Evolutionary conservation across 2,329 filamentous ascomycete species (phyloP).

Genomic region (Westerdykella sp.): DNA sequence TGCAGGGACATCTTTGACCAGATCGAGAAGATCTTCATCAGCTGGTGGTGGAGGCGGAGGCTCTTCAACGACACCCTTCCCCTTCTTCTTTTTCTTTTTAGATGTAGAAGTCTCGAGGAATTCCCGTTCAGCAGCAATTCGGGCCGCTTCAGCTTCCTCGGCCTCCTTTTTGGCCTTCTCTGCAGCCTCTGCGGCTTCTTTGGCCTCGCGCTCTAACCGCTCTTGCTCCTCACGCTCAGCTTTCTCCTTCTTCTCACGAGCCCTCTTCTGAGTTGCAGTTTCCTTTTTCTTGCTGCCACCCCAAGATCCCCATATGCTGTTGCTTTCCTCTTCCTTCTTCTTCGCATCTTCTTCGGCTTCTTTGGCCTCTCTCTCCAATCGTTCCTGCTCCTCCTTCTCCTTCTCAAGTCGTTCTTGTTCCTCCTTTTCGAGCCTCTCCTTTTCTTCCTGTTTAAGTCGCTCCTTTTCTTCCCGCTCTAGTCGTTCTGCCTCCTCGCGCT

Average conservation of each 20-base stretch:
- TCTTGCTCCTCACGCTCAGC: conserved; percentile 21
- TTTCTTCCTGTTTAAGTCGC: conserved; percentile 8
- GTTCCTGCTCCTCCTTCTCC: conserved; percentile 18
- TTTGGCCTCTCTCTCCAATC: conserved; percentile 3
- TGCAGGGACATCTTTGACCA: conserved; percentile 30
- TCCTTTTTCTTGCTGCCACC: conserved; percentile 22
- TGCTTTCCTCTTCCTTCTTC: conserved; percentile 22
- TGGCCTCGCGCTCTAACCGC: conserved; percentile 15
- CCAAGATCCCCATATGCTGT: conserved; percentile 4
- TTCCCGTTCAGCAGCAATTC: conserved; percentile 18
- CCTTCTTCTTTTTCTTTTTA: conserved; percentile 37
- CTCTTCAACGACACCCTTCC: conserved; percentile 19
- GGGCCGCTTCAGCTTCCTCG: conserved; percentile 11
- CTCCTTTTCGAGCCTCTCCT: conserved; percentile 8
- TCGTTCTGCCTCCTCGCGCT: conserved; percentile 18
- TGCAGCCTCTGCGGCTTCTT: conserved; percentile 17
- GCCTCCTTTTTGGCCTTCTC: conserved; percentile 12
- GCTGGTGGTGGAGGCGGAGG: conserved; percentile 10
- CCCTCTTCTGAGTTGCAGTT: conserved; percentile 7
- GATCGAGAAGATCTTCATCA: conserved; percentile 30
- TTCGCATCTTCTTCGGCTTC: conserved; percentile 12
- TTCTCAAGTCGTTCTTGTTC: conserved; percentile 4
- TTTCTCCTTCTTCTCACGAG: conserved; percentile 8
- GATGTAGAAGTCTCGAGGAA: conserved; percentile 15
- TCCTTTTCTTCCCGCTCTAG: conserved; percentile 10